Evolutionary conservation across 495 filamentous ascomycete genomes (phyloP).

Genomic region (Aspergillus bridgeri): DNA sequence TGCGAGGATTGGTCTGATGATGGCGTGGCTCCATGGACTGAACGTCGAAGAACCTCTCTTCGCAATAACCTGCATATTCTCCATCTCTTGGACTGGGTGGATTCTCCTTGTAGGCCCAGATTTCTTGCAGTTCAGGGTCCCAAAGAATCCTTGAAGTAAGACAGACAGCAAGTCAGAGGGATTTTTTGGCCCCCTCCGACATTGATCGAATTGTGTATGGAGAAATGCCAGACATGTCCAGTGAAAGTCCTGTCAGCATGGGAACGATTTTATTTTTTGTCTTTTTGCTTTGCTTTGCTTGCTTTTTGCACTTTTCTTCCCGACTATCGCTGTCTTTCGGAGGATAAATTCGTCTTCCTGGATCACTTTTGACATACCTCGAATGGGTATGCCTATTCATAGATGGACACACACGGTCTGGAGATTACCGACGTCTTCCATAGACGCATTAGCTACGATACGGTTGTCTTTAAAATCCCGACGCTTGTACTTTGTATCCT

Average conservation of each 20-base stretch:
- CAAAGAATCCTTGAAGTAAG: constrained; percentile 2
- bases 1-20: constrained; percentile 27
- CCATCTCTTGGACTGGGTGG: not conserved
- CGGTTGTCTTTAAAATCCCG: not conserved
- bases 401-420: not conserved
- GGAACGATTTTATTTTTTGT: not conserved
- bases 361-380: not conserved
- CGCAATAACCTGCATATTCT: constrained; percentile 2
- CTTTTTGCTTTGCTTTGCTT: not conserved
- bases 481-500: not conserved
- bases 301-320: not conserved
- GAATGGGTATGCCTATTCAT: not conserved
- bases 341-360: not conserved
- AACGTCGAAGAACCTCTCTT: constrained; percentile 6
- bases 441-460: not conserved
- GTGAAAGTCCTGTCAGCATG: not conserved
- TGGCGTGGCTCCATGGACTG: constrained; percentile 42
- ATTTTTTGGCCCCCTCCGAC: not conserved
- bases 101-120: constrained; percentile 1
- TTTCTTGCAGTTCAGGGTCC: constrained; percentile 11
- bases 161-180: no score
- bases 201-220: not conserved
- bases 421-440: not conserved
- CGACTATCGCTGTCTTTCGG: not conserved
- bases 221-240: not conserved